Percentiles rank a stretch among this genome's conserved stretches.
Conservation (phyloP, 768 basidiomycete genomes). For the Sarcomyxa edulis region DNA sequence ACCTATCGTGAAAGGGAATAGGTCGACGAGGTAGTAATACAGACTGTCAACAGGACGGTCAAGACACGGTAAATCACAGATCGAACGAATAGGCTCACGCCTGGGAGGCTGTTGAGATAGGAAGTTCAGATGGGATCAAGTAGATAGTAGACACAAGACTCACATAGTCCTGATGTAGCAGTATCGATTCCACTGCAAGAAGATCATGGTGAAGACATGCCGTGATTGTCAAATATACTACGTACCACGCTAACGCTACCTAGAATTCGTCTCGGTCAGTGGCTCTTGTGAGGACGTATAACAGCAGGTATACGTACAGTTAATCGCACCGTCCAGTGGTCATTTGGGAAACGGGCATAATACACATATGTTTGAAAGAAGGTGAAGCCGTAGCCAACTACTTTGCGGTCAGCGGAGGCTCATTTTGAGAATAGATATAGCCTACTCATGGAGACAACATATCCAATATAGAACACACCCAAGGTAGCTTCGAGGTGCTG, state of each 20-base stretch:
- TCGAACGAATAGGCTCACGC: no score
- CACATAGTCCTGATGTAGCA: conserved; percentile 14
- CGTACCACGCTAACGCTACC: conserved; percentile 2
- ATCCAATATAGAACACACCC: conserved; percentile 22
- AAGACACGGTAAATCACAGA: no score
- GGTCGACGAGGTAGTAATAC: conserved; percentile 17
- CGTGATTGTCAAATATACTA: no score
- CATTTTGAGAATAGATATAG: no score
- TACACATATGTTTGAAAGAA: conserved; percentile 22
- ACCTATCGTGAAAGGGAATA: conserved; percentile 17
- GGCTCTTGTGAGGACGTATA: conserved; percentile 8
- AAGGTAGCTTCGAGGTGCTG: conserved; percentile 18
- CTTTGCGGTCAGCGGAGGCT: no score
- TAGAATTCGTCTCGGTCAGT: conserved; percentile 8
- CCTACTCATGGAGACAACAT: conserved; percentile 16
- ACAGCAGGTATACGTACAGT: conserved; percentile 12
- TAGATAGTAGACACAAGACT: background rate
- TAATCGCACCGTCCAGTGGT: conserved; percentile 11
- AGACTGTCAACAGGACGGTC: no score
- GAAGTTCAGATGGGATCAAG: background rate
- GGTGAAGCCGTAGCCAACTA: conserved; percentile 22
- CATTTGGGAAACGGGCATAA: conserved; percentile 16
- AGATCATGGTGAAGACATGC: no score
- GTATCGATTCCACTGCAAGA: conserved; percentile 15
- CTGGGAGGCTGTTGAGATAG: conserved; percentile 6